Base-by-base conservation (phyloP, 768 basidiomycete species). In the Leccinum fibrillosum region DNA sequence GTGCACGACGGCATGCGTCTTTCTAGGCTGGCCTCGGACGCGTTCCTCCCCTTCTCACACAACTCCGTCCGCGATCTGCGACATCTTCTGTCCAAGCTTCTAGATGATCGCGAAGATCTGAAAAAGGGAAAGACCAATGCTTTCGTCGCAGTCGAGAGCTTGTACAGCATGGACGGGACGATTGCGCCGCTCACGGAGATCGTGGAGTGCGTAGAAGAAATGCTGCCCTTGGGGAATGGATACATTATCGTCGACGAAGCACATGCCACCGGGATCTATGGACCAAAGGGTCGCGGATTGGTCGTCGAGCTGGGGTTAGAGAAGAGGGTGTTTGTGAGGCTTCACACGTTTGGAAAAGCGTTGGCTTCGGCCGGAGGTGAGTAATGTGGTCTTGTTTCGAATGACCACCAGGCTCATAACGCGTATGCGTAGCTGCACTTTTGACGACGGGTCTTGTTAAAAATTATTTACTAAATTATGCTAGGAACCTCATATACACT, bases 81-180 rank as follows among this genome's bases (percentile, higher is more conserved):
- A 23, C 57, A 58, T 2, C 68, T 81, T 0, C 66, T 96, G 3
- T 49, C 57, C 2, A 65, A 65, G 13, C 74, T 89, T 45, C 58
- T 76, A 17, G 54, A 68, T 2, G 75, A 76, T 49, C 68, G 72
- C n/a, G 66, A 70, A 0, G 73, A 67, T 37, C 64, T 85, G 15
- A 64, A 62, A 55, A 58, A 63, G 0, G 84, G 83, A 0, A 69
- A 74, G 26, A 61, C 62, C 35, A 86, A 77, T 63, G 73, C 91
- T 3, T 97, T 95, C 66, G 72, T 98, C 12, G 86, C 92, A 0
- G 86, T 97, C 7, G 96, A 98, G 78, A 88, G 85, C 37, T 72
- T 98, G 48, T 98, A 98, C 64, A 91, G 88, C 56, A 98, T 98
- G 96, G 96, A 98, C 63, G 96, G 96, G 13, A 96, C 94, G 26